Evolutionary conservation across 768 basidiomycete genomes (phyloP), one percentile per base, ranked within the genome.

Genomic region (Suillus lakei): DNA sequence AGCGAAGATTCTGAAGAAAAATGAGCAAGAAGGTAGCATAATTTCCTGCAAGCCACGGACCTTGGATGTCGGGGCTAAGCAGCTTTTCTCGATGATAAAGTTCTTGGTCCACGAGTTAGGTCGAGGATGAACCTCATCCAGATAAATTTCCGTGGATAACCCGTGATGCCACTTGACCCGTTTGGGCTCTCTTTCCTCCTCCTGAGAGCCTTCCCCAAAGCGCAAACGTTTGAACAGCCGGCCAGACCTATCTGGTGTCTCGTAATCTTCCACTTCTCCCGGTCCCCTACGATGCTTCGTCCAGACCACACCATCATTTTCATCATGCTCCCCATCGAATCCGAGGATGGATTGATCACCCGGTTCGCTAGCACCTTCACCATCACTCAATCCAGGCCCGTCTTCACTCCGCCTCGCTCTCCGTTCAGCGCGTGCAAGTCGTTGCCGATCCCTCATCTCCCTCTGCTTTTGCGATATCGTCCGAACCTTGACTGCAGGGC

Each of bases 211-310:
- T 32, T 77, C 79, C 18, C 68, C 73, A 39, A 79, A 80, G 61
- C 78, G 75, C 23, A 78, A 73, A 18, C 80, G 74, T 74, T 86
- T 87, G 62, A 76, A 62, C 43, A 77, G 75, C 55, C 78, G 76
- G 32, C 78, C 78, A 41, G 79, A 77, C 68, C 79, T 79, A 53
- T 83, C 79, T 3, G 92, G 91, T 13, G 90, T 91, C 70, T 84
- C 83, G 69, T 92, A 93, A 65, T 92, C 92, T 69, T 90, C 92
- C 32, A 93, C 91, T 30, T 95, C 93, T 2, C 93, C 93, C 5
- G 92, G 85, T 2, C 88, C 93, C 70, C 88, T 80, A 61, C 74
- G 77, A 77, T 93, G 91, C 66, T 75, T 77, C 61, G 67, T 61
- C 60, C 58, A 62, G 65, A 67, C 51, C 66, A 77, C 67, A 32